phyloP scores from a whole-genome alignment of 129 eudicot genomes.

The Artemisia tridentata region DNA sequence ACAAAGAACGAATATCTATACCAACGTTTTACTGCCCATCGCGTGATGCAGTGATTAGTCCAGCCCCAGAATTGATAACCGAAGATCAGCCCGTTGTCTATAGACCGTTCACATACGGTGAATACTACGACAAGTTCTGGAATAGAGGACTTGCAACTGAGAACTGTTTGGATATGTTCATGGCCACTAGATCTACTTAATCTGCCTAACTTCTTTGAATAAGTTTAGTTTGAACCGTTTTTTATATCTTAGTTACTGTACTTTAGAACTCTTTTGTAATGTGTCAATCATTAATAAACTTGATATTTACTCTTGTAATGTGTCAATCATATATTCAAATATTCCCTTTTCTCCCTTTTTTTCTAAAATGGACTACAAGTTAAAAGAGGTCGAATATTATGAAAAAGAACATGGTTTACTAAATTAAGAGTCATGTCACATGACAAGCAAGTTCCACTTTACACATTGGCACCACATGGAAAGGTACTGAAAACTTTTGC shows the following conservation, averaged over 20 bases:
- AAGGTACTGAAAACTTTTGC: too few relatives aligned
- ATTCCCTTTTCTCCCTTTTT: background rate
- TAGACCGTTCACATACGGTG: conserved; percentile 27
- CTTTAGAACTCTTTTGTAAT: too few relatives aligned
- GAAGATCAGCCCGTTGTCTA: conserved; percentile 33
- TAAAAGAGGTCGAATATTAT: background rate
- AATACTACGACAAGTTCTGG: conserved; percentile 43
- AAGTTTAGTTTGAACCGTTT: background rate
- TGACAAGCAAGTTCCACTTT: background rate
- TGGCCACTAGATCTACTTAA: conserved; percentile 7
- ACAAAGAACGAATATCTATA: conserved; percentile 39
- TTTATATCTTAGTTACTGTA: background rate
- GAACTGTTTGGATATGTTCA: conserved; percentile 37
- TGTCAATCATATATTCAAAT: background rate
- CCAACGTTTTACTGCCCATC: conserved; percentile 51
- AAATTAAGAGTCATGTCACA: background rate
- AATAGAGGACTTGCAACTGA: conserved; percentile 36
- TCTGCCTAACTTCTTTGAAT: background rate
- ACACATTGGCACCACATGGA: background rate
- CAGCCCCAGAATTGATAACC: conserved; percentile 28
- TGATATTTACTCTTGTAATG: too few relatives aligned
- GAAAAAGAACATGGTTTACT: background rate
- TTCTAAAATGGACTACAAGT: background rate
- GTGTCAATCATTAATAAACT: too few relatives aligned
- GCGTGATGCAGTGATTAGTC: conserved; percentile 37